phyloP scores from a whole-genome alignment of 2,329 filamentous ascomycete species.

The Arthroderma uncinatum region DNA sequence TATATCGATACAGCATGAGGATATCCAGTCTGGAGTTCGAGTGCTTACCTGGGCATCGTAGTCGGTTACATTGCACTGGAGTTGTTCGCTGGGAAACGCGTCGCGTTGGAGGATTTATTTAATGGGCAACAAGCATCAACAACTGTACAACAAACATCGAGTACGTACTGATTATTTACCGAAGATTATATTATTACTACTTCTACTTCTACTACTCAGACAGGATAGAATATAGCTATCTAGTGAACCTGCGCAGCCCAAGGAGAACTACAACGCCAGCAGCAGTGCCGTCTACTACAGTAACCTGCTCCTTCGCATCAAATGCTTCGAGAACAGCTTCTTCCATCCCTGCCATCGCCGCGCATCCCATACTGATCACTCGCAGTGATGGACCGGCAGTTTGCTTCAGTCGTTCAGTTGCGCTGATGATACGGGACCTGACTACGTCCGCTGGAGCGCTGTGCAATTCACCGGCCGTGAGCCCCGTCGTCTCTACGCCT shows the following conservation, averaged over 20 bases:
- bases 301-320: conserved; percentile 45
- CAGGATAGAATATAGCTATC: not conserved
- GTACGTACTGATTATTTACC: not conserved
- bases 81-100: conserved; percentile 2
- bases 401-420: conserved; percentile 54
- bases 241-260: not conserved
- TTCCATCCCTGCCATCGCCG: conserved; percentile 81
- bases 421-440: conserved; percentile 52
- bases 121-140: not conserved
- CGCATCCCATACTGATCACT: conserved; percentile 75
- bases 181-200: not conserved
- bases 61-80: not conserved
- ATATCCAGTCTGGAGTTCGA: not conserved
- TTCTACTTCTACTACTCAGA: not conserved
- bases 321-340: conserved; percentile 58
- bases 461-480: conserved; percentile 72
- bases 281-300: conserved; percentile 60
- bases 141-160: not conserved
- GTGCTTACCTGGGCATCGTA: conserved; percentile 3
- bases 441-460: conserved; percentile 54
- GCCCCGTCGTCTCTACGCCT: conserved; percentile 69
- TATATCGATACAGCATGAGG: not conserved
- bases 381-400: conserved; percentile 41
- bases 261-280: conserved; percentile 22
- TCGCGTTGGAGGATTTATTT: not conserved